phyloP scores from a whole-genome alignment of 805 yeast genomes.

The Teunomyces tritomae region DNA sequence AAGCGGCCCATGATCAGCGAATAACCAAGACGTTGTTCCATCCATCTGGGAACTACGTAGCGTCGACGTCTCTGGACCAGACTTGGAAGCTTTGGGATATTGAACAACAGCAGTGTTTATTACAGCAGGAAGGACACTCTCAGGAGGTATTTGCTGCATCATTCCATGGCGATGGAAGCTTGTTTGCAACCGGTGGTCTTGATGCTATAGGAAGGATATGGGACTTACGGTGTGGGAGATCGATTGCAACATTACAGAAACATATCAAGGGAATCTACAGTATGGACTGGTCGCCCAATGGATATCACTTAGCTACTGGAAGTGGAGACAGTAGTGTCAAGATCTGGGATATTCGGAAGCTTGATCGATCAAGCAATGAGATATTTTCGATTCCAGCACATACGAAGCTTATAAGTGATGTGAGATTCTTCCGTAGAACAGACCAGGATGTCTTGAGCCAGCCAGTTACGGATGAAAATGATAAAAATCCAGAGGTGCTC shows the following conservation, averaged over 20 bases:
- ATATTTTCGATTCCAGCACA: conserved; percentile 69
- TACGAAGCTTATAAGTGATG: conserved; percentile 63
- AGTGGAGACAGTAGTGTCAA: conserved; percentile 78
- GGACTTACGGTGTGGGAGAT: conserved; percentile 82
- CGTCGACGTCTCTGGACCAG: conserved; percentile 75
- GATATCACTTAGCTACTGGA: conserved; percentile 75
- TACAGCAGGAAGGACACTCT: conserved; percentile 83
- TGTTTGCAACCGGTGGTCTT: conserved; percentile 72
- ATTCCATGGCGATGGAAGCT: conserved; percentile 75
- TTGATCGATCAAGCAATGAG: conserved; percentile 27
- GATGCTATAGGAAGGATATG: conserved; percentile 74
- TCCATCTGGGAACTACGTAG: conserved; percentile 56
- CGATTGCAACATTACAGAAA: conserved; percentile 55
- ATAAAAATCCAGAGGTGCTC: conserved; percentile 25
- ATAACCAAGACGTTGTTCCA: conserved; percentile 63
- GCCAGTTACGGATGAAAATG: conserved; percentile 29
- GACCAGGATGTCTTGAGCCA: conserved; percentile 13
- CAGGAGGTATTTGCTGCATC: conserved; percentile 62
- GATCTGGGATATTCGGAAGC: conserved; percentile 78
- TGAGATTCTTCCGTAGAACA: conserved; percentile 45
- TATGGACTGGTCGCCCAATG: conserved; percentile 73
- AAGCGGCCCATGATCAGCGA: conserved; percentile 43
- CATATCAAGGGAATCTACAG: conserved; percentile 73
- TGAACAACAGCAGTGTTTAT: conserved; percentile 34
- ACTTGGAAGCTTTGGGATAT: conserved; percentile 92